A percentile compares a stretch with the other conserved stretches of the same genome.
phyloP scores from a whole-genome alignment of 495 filamentous ascomycete species.

The Penicillium waksmanii region DNA sequence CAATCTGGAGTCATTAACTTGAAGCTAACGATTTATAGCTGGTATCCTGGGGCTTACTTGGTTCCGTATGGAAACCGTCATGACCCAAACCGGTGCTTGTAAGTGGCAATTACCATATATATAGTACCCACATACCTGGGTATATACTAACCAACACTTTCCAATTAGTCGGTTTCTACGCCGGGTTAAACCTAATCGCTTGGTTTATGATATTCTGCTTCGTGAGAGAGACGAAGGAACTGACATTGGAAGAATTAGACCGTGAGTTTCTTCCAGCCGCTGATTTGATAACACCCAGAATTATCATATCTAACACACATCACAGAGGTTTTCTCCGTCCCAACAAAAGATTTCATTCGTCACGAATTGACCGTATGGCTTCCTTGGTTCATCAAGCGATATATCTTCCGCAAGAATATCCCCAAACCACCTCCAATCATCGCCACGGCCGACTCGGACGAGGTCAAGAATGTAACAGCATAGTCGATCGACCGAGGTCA shows the following conservation, averaged over 20 bases:
- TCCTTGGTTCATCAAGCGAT: constrained; percentile 47
- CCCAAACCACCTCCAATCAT: constrained; percentile 40
- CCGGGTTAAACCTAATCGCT: constrained; percentile 54
- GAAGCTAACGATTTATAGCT: constrained; percentile 16
- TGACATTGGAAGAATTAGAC: constrained; percentile 44
- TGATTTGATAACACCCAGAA: not conserved
- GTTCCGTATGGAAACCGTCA: constrained; percentile 47
- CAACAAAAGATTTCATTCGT: constrained; percentile 42
- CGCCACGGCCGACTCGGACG: constrained; percentile 22
- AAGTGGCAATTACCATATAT: constrained; percentile 11
- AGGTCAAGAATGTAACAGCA: constrained; percentile 10
- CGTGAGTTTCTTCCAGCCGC: constrained; percentile 20
- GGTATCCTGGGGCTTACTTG: constrained; percentile 55
- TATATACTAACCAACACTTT: not conserved
- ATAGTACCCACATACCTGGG: not conserved
- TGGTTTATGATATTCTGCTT: constrained; percentile 55
- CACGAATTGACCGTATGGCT: constrained; percentile 48
- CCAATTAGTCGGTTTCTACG: constrained; percentile 52
- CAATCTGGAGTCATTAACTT: not conserved
- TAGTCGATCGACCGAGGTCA: not conserved
- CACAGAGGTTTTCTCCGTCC: constrained; percentile 50
- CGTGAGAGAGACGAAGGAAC: constrained; percentile 54
- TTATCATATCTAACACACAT: constrained; percentile 17
- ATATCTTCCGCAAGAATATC: constrained; percentile 45
- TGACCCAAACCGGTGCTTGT: constrained; percentile 55